Base-by-base conservation (phyloP, 352 stramenopile genomes). In the Labyrinthula sp. region DNA sequence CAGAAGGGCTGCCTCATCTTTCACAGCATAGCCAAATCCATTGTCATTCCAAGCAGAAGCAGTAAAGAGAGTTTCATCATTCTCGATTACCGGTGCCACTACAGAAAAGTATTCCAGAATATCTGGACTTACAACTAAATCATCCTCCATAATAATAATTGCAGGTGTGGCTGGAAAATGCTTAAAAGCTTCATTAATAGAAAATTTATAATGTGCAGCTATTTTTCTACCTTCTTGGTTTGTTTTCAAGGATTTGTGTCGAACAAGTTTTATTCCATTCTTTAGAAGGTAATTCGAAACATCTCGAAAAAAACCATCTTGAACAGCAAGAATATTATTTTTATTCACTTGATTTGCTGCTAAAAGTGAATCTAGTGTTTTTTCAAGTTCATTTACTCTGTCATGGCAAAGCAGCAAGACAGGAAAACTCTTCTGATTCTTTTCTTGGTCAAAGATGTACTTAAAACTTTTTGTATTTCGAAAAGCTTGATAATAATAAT, bases 191-290 rank as follows among this genome's bases (percentile, higher is more conserved):
- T 33, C 38, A 2, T 54, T 27, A 12, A 67, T 38, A 2, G 60
- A 34, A 21, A 56, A 66, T 7, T 41, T 49, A 56, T 67, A 67
- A 14, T 63, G 56, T n/a, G 18, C 40, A 7, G 60, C 60, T 24
- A 67, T 65, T 10, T 36, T 45, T 29, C 25, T 34, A 12, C 43
- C 55, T 15, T 31, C 36, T 20, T 23, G 30, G n/a, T 27, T 21
- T 17, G 30, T 61, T 0, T 3, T 15, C 15, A 31, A 5, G 7
- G n/a, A 6, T 12, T 29, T 5, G 26, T 35, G 21, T 20, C 33
- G 34, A 18, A 52, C 23, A 25, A 47, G 43, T 20, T 10, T 18
- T 7, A 52, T 4, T 9, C 43, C 43, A 50, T 26, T 27, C 7
- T 12, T 35, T 10, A 36, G 30, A 31, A 50, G 31, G 8, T 45